Conservation (phyloP, 257 asterid species). For the Ballota nigra region DNA sequence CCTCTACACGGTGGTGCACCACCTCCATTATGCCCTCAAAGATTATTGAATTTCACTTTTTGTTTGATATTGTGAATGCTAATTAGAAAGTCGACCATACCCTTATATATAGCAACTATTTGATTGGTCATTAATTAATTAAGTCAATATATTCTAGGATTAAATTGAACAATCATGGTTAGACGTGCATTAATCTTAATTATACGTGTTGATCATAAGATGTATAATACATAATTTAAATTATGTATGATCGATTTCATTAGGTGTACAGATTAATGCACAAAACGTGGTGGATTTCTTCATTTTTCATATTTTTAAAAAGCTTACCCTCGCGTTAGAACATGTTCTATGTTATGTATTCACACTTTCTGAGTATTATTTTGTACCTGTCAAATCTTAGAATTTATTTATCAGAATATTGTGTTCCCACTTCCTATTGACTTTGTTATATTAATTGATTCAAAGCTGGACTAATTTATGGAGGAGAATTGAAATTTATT, state of each 20-base stretch:
- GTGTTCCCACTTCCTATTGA: neutral
- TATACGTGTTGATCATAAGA: neutral
- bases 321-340: neutral
- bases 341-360: neutral
- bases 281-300: neutral
- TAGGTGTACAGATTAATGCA: neutral
- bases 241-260: neutral
- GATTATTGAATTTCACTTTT: neutral
- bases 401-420: too few relatives aligned
- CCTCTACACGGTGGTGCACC: constrained; percentile 15
- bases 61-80: neutral
- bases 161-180: neutral
- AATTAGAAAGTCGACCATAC: neutral
- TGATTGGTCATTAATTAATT: too few relatives aligned
- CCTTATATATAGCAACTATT: neutral
- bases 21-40: constrained; percentile 15
- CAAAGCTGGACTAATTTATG: neutral
- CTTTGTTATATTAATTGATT: neutral
- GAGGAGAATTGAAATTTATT: neutral
- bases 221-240: too few relatives aligned
- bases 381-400: neutral
- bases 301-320: too few relatives aligned
- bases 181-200: neutral
- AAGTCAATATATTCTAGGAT: neutral
- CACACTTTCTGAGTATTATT: neutral